These are phyloP conservation scores for Pseudogymnoascus sp. DNA, from an alignment of 2,329 filamentous ascomycete species.

Conservation along the genomic window DNA sequence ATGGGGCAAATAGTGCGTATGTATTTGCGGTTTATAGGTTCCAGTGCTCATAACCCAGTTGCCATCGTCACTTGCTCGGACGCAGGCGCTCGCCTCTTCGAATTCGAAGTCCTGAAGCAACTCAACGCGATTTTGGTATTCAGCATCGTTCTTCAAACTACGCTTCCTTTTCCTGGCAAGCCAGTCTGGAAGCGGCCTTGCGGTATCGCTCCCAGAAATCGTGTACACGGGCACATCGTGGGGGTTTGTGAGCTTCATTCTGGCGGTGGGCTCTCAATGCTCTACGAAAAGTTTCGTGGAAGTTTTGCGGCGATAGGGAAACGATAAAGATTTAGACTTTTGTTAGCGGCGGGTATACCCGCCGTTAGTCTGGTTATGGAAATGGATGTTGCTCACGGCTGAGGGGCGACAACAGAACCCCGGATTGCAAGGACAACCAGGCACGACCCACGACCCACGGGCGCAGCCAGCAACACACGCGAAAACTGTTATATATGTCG, in stretches of 20 bases:
- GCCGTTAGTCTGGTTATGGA: neutral
- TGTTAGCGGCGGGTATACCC: slow-evolving; percentile 3
- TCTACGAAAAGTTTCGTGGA: slow-evolving; percentile 7
- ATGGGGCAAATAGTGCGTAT: slow-evolving; percentile 90
- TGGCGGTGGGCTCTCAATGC: slow-evolving; percentile 14
- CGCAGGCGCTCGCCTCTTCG: slow-evolving; percentile 85
- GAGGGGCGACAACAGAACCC: slow-evolving; percentile 3
- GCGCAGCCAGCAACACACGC: neutral
- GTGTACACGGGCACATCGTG: slow-evolving; percentile 88
- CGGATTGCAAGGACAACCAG: slow-evolving; percentile 8
- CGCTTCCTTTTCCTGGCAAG: slow-evolving; percentile 82
- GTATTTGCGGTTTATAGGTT: slow-evolving; percentile 71
- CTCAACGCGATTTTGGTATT: slow-evolving; percentile 90
- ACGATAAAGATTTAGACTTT: slow-evolving; percentile 9
- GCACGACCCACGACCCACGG: slow-evolving; percentile 1
- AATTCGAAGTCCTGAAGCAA: slow-evolving; percentile 97
- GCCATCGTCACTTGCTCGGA: slow-evolving; percentile 87
- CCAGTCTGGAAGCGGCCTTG: slow-evolving; percentile 89
- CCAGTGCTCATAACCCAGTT: slow-evolving; percentile 96
- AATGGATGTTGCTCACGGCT: neutral
- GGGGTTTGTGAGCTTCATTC: slow-evolving; percentile 75
- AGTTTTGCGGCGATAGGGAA: slow-evolving; percentile 10
- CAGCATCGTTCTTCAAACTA: slow-evolving; percentile 83
- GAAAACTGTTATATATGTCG: neutral
- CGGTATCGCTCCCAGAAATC: slow-evolving; percentile 82